Conservation (phyloP, 495 filamentous ascomycete species). For the Friedmanniomyces simplex region DNA sequence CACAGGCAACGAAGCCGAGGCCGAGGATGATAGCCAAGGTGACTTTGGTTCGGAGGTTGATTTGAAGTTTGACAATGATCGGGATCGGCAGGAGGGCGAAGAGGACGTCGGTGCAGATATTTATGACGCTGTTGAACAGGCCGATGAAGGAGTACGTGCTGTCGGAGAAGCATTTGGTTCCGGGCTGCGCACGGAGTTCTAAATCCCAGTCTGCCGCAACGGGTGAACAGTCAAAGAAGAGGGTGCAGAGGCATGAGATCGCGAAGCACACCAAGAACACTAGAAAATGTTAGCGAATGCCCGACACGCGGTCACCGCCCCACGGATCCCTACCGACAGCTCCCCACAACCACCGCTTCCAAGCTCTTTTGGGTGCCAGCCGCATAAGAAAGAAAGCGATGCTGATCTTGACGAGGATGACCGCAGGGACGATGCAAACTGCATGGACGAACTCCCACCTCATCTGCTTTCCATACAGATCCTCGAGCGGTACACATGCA, state of each 20-base stretch:
- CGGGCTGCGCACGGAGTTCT: conserved; percentile 15
- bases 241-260: conserved; percentile 22
- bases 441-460: conserved; percentile 20
- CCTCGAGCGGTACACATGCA: neutral
- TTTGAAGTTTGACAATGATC: conserved; percentile 25
- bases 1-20: conserved; percentile 28
- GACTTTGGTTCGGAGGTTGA: conserved; percentile 27
- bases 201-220: conserved; percentile 23
- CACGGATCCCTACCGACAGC: conserved; percentile 17
- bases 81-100: conserved; percentile 28
- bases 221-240: conserved; percentile 28
- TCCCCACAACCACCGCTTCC: conserved; percentile 23
- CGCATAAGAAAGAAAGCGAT: conserved; percentile 29
- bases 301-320: neutral
- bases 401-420: conserved; percentile 24
- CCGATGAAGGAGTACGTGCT: conserved; percentile 24
- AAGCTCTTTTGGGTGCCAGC: conserved; percentile 18
- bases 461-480: neutral
- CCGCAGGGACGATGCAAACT: conserved; percentile 10
- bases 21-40: conserved; percentile 23
- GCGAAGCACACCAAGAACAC: conserved; percentile 24
- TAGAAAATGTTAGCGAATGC: conserved; percentile 10
- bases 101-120: conserved; percentile 27
- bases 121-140: conserved; percentile 24
- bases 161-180: conserved; percentile 24